Evolutionary conservation across 176 grass and related monocot genomes (phyloP).

Genomic region (Oryza meyeriana): DNA sequence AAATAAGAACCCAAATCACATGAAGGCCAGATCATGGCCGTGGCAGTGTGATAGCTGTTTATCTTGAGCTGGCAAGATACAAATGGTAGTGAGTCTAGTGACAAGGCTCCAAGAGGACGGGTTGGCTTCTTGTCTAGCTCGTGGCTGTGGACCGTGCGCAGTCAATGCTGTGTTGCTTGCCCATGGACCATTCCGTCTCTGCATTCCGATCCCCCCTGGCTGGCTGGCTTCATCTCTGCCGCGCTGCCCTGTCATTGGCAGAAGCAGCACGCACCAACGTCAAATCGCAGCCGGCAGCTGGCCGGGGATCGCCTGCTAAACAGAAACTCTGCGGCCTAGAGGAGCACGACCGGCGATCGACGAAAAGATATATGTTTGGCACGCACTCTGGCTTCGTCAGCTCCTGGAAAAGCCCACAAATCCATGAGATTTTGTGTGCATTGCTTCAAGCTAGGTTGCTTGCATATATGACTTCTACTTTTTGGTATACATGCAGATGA

Average conservation of each 20-base stretch:
- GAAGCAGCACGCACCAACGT: neutral
- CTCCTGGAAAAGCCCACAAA: too few species aligned
- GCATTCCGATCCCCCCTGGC: neutral
- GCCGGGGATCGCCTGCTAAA: neutral
- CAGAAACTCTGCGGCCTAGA: neutral
- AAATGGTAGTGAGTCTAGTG: neutral
- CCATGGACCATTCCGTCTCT: neutral
- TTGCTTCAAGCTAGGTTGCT: neutral
- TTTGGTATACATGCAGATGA: neutral
- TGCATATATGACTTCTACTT: neutral
- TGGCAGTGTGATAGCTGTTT: neutral
- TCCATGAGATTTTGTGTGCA: too few species aligned
- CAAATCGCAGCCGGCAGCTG: neutral
- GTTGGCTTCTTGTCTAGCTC: neutral
- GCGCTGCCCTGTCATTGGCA: neutral
- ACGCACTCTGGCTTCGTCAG: too few species aligned
- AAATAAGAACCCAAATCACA: slow-evolving; percentile 11
- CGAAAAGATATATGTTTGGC: neutral
- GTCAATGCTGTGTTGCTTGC: slow-evolving; percentile 18
- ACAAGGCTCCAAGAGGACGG: slow-evolving; percentile 18
- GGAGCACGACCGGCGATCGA: too few species aligned
- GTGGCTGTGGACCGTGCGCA: neutral
- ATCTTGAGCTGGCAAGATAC: slow-evolving; percentile 24
- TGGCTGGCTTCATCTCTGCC: neutral
- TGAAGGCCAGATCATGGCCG: neutral